Evolutionary conservation across 352 stramenopile genomes (phyloP).

Genomic region (Pilasporangium apinafurcum): DNA sequence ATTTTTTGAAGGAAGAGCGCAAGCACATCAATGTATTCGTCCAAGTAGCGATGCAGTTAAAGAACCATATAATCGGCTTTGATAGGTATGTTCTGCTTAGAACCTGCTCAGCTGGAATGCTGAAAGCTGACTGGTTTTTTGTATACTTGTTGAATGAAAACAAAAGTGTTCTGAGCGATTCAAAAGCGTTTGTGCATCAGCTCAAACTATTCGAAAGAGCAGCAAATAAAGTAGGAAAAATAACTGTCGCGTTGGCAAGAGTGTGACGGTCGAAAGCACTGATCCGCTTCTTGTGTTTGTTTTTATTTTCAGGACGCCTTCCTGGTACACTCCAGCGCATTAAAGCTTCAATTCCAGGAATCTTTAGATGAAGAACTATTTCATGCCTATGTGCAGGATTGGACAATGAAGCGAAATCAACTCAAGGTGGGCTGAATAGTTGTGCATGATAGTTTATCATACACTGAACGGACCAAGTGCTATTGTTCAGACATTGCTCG

Average conservation of each 20-base stretch:
- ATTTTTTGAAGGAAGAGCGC: slow-evolving; percentile 19
- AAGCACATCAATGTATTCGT: slow-evolving; percentile 29
- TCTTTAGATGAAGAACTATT: slow-evolving; percentile 54
- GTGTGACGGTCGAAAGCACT: background rate
- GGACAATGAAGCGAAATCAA: slow-evolving; percentile 16
- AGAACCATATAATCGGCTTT: slow-evolving; percentile 15
- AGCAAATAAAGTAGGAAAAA: slow-evolving; percentile 23
- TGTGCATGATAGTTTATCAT: background rate
- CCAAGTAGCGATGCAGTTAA: slow-evolving; percentile 14
- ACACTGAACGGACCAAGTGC: background rate
- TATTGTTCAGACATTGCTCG: background rate
- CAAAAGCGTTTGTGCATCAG: slow-evolving; percentile 14
- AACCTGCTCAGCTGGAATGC: too few relatives aligned
- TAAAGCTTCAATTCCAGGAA: slow-evolving; percentile 55
- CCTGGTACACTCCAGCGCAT: slow-evolving; percentile 36
- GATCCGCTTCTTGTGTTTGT: background rate
- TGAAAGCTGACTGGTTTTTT: too few relatives aligned
- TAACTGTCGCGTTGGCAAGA: background rate
- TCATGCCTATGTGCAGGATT: slow-evolving; percentile 43
- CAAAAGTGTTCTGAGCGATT: slow-evolving; percentile 31
- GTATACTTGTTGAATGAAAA: too few relatives aligned
- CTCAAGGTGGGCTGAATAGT: slow-evolving; percentile 15
- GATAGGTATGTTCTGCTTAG: slow-evolving; percentile 24
- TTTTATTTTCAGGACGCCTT: slow-evolving; percentile 36
- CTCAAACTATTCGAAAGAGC: slow-evolving; percentile 48